phyloP scores from a whole-genome alignment of 1,284 basidiomycete species.

The Cerrena zonata region DNA sequence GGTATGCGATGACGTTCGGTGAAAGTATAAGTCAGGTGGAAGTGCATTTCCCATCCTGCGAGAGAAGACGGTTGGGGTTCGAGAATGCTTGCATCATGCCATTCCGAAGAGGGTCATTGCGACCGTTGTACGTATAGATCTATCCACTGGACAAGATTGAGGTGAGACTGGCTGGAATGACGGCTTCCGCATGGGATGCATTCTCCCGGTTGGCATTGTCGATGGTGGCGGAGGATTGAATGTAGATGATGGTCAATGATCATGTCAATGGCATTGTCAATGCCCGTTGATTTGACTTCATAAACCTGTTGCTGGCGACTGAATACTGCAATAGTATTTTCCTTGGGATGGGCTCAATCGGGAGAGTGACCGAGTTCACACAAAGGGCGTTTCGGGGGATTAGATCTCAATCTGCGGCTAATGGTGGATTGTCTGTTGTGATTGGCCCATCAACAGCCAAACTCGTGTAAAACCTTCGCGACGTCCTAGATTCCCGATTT shows the following conservation, averaged over 20 bases:
- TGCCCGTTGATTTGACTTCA: neutral
- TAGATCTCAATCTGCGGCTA: constrained; percentile 8
- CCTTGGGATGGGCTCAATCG: neutral
- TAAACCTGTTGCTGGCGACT: neutral
- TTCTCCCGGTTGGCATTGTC: too few species aligned
- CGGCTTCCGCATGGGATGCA: neutral
- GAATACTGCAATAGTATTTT: neutral
- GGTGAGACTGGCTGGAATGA: neutral
- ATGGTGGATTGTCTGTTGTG: neutral
- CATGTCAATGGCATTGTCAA: neutral
- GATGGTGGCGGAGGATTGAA: neutral
- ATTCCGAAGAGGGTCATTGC: neutral
- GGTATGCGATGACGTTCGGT: constrained; percentile 10
- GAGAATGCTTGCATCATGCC: constrained; percentile 18
- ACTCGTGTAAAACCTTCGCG: constrained; percentile 1
- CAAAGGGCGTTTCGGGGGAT: constrained; percentile 4
- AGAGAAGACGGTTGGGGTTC: constrained; percentile 6
- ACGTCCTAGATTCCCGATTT: constrained; percentile 9
- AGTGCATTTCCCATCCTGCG: constrained; percentile 5
- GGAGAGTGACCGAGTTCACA: neutral
- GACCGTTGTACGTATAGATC: constrained; percentile 8
- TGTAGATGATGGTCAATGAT: too few species aligned
- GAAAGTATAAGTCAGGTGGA: constrained; percentile 5
- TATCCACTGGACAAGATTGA: neutral
- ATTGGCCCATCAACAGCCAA: constrained; percentile 11